These are phyloP conservation scores for Rhodosporidiobolus sp. DNA, from an alignment of 768 basidiomycete genomes.

Conservation along the genomic window DNA sequence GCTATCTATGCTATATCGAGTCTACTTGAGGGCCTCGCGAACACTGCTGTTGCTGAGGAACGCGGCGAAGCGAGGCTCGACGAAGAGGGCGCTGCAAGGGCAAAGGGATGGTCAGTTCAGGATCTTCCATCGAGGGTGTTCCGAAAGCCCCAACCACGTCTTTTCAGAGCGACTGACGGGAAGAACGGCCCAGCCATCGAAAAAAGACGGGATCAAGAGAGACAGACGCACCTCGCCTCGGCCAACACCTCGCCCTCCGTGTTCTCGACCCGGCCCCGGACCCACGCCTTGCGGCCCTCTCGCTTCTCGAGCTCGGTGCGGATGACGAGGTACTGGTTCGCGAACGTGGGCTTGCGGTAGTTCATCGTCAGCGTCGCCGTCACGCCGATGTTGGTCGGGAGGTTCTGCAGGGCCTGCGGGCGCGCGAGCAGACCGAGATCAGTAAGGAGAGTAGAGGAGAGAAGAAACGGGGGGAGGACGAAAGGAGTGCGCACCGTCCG, in stretches of 20 bases:
- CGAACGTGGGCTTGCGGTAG: constrained; percentile 67
- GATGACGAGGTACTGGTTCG: constrained; percentile 72
- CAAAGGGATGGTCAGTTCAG: too few species aligned
- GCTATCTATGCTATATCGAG: constrained; percentile 2
- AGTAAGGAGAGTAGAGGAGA: not conserved
- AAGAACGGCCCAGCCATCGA: not conserved
- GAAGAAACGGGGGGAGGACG: constrained; percentile 15
- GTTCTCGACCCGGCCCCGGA: constrained; percentile 70
- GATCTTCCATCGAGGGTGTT: too few species aligned
- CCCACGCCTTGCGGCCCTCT: constrained; percentile 73
- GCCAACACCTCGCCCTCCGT: constrained; percentile 76
- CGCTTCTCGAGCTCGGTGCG: constrained; percentile 63
- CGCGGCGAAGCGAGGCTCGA: constrained; percentile 84
- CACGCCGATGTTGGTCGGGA: constrained; percentile 86
- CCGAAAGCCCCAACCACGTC: too few species aligned
- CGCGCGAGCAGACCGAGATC: not conserved
- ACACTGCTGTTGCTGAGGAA: constrained; percentile 58
- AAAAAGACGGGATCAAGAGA: too few species aligned
- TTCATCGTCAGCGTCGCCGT: constrained; percentile 78
- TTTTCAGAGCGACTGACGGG: too few species aligned
- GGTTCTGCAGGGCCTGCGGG: constrained; percentile 72
- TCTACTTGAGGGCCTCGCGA: constrained; percentile 35
- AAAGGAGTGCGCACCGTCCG: constrained; percentile 60
- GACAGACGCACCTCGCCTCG: constrained; percentile 68
- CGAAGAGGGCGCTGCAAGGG: constrained; percentile 64